Evolutionary conservation across 345 rosid species (phyloP).

Genomic region (Aegle marmelos): DNA sequence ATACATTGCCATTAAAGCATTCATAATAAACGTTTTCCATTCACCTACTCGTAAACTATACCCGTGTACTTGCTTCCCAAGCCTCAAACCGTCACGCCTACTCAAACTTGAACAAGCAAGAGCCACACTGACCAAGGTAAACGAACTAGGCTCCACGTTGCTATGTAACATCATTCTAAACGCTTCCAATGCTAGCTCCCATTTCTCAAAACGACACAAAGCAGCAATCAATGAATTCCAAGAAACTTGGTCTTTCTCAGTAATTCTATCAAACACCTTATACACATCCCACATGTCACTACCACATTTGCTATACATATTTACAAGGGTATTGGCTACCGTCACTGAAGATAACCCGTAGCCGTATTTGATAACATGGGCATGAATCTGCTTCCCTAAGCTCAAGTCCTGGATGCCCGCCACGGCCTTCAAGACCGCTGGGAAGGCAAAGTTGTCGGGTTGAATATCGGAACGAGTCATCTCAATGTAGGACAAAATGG

Average conservation of each 20-base stretch:
- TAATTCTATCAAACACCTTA: slow-evolving; percentile 75
- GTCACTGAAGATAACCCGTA: slow-evolving; percentile 45
- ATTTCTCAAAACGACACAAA: slow-evolving; percentile 55
- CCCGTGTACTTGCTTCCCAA: slow-evolving; percentile 80
- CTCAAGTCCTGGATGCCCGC: slow-evolving; percentile 47
- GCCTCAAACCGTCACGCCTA: slow-evolving; percentile 36
- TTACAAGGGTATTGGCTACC: slow-evolving; percentile 69
- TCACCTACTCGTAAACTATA: slow-evolving; percentile 61
- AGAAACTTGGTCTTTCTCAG: slow-evolving; percentile 74
- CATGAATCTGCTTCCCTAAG: slow-evolving; percentile 74
- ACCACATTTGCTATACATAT: slow-evolving; percentile 69
- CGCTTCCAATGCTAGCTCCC: slow-evolving; percentile 65
- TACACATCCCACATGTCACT: slow-evolving; percentile 37
- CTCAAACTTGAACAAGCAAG: slow-evolving; percentile 66
- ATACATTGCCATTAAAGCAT: slow-evolving; percentile 83
- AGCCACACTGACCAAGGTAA: slow-evolving; percentile 76
- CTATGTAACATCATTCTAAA: slow-evolving; percentile 60
- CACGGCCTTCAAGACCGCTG: slow-evolving; percentile 69
- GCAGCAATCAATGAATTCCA: slow-evolving; percentile 84
- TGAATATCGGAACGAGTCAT: slow-evolving; percentile 50
- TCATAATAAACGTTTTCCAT: slow-evolving; percentile 53
- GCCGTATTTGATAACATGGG: slow-evolving; percentile 71
- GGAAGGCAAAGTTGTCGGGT: slow-evolving; percentile 75
- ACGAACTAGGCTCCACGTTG: slow-evolving; percentile 69
- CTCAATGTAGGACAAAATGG: slow-evolving; percentile 54